phyloP scores from a whole-genome alignment of 345 rosid genomes.

The Diplotaxis tenuifolia region DNA sequence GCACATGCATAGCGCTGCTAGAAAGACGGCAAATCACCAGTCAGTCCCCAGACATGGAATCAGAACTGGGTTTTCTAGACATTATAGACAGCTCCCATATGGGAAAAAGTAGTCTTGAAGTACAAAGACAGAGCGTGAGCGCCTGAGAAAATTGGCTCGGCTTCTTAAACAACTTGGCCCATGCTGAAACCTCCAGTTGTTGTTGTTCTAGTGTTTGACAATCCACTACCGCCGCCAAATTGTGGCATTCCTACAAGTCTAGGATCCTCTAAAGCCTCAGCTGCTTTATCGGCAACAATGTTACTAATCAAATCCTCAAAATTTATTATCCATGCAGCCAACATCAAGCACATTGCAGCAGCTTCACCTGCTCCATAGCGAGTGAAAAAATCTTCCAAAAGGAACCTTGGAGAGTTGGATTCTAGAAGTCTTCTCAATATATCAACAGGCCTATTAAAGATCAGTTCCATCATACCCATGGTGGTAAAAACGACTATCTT shows the following conservation, averaged over 20 bases:
- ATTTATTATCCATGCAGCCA: conserved; percentile 83
- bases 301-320: conserved; percentile 74
- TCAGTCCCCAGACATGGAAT: conserved; percentile 49
- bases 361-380: conserved; percentile 98
- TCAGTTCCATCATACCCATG: conserved; percentile 96
- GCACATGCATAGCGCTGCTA: conserved; percentile 67
- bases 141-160: conserved; percentile 92
- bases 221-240: conserved; percentile 75
- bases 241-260: conserved; percentile 94
- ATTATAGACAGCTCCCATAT: conserved; percentile 91
- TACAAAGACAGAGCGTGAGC: conserved; percentile 84
- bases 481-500: conserved; percentile 85
- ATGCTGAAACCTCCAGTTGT: conserved; percentile 91
- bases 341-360: conserved; percentile 97
- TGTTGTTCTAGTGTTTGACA: conserved; percentile 74
- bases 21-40: conserved; percentile 76
- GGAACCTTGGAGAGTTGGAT: conserved; percentile 72
- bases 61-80: conserved; percentile 54
- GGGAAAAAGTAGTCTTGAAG: conserved; percentile 88
- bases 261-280: conserved; percentile 96
- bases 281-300: conserved; percentile 81
- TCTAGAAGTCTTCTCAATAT: conserved; percentile 84
- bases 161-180: conserved; percentile 99
- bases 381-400: conserved; percentile 84
- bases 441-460: conserved; percentile 92